Percentiles rank a stretch among this genome's conserved stretches.
Evolutionary conservation across 1,284 basidiomycete genomes (phyloP).

Genomic region (Ceratobasidium sp.): DNA sequence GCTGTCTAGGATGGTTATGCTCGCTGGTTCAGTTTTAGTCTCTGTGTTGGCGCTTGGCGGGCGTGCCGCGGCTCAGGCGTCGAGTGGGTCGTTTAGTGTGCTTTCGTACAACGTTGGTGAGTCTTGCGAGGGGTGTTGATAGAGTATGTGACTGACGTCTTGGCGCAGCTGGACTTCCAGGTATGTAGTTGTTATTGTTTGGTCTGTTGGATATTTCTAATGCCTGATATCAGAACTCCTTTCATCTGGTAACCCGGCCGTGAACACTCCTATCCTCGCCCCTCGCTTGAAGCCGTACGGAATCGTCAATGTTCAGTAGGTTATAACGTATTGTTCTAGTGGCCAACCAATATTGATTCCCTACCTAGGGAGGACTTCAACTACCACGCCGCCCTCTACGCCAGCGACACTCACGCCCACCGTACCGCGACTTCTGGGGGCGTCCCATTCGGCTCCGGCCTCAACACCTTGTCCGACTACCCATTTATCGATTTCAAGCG

Average conservation of each 20-base stretch:
- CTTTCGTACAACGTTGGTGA: conserved; percentile 51
- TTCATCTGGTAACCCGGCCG: conserved; percentile 48
- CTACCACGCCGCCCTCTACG: conserved; percentile 51
- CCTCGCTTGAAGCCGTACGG: conserved; percentile 48
- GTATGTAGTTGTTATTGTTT: background rate
- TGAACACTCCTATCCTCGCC: conserved; percentile 49
- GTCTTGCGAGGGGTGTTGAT: conserved; percentile 38
- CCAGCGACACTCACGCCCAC: conserved; percentile 49
- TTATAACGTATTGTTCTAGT: background rate
- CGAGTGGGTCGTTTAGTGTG: conserved; percentile 45
- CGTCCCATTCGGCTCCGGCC: conserved; percentile 50
- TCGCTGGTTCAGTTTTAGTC: background rate
- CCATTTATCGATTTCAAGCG: conserved; percentile 49
- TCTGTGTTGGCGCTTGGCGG: background rate
- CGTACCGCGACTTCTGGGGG: conserved; percentile 49
- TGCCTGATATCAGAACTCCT: conserved; percentile 35
- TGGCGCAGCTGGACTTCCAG: background rate
- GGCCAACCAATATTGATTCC: background rate
- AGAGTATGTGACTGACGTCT: conserved; percentile 33
- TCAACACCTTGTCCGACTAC: conserved; percentile 53
- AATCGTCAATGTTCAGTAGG: conserved; percentile 50
- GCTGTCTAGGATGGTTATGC: background rate
- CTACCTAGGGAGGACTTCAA: conserved; percentile 51
- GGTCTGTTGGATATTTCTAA: background rate
- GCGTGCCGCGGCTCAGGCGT: background rate